Conservation (phyloP, 2,329 filamentous ascomycete species). For the Cladophialophora bantiana region DNA sequence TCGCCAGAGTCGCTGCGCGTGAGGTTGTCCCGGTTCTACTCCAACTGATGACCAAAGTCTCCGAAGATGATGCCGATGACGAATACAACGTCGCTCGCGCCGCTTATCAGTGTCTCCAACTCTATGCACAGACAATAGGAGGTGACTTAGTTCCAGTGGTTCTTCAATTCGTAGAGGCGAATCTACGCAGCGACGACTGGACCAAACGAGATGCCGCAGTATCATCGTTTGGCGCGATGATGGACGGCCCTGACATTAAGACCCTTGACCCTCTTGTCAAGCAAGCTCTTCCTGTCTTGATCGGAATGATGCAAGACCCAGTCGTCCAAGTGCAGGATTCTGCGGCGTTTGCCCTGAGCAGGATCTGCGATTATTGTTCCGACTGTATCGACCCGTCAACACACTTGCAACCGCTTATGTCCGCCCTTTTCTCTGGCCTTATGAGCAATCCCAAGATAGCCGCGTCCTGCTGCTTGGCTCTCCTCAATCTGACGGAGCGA, state of each 20-base stretch:
- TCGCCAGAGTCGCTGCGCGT: slow-evolving; percentile 87
- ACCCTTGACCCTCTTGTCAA: slow-evolving; percentile 92
- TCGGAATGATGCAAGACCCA: slow-evolving; percentile 89
- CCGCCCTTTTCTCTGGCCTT: slow-evolving; percentile 86
- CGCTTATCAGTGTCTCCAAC: slow-evolving; percentile 93
- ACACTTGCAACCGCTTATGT: slow-evolving; percentile 84
- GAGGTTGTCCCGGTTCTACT: slow-evolving; percentile 95
- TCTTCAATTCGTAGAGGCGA: slow-evolving; percentile 86
- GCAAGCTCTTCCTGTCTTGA: slow-evolving; percentile 89
- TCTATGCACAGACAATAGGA: slow-evolving; percentile 92
- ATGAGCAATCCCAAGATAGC: slow-evolving; percentile 96
- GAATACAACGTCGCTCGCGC: slow-evolving; percentile 97
- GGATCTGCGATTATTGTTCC: slow-evolving; percentile 92
- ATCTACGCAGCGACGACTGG: slow-evolving; percentile 92
- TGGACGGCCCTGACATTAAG: slow-evolving; percentile 96
- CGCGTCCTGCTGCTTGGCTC: slow-evolving; percentile 95
- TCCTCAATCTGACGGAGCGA: slow-evolving; percentile 97
- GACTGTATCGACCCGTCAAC: slow-evolving; percentile 85
- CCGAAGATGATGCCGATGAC: slow-evolving; percentile 94
- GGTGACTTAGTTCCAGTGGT: slow-evolving; percentile 84
- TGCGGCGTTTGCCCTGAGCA: slow-evolving; percentile 91
- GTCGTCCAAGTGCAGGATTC: slow-evolving; percentile 94
- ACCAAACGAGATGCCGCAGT: slow-evolving; percentile 93
- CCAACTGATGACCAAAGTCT: slow-evolving; percentile 89
- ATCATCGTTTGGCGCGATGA: slow-evolving; percentile 95